These are phyloP conservation scores for Raffaelea albimanens DNA, from an alignment of 2,329 filamentous ascomycete species.

Conservation along the genomic window DNA sequence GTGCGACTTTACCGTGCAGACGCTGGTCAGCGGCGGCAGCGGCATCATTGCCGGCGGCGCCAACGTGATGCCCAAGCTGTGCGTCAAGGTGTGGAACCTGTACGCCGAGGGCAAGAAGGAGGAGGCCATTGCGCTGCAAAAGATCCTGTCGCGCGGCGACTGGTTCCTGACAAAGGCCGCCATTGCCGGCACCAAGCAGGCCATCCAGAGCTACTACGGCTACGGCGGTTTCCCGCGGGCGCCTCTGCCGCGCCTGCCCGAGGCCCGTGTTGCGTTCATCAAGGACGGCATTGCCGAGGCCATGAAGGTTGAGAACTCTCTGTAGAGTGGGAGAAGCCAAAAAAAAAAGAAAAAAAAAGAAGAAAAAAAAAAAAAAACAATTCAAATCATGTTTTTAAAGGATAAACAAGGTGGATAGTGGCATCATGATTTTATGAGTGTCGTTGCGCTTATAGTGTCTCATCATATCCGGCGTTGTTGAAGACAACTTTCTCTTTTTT, in stretches of 20 bases:
- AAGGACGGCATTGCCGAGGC: slow-evolving; percentile 50
- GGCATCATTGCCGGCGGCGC: slow-evolving; percentile 81
- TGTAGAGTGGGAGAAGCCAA: slow-evolving; percentile 20
- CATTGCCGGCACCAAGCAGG: slow-evolving; percentile 78
- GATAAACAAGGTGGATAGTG: too few relatives aligned
- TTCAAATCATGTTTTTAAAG: too few relatives aligned
- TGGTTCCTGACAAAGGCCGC: slow-evolving; percentile 77
- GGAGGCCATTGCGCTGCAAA: slow-evolving; percentile 68
- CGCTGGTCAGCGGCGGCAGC: slow-evolving; percentile 65
- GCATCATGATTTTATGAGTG: neutral
- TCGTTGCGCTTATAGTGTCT: too few relatives aligned
- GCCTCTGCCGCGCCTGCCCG: slow-evolving; percentile 58
- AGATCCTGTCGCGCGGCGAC: slow-evolving; percentile 67
- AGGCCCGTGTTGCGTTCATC: slow-evolving; percentile 43
- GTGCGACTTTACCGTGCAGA: slow-evolving; percentile 80
- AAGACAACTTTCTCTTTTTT: too few relatives aligned
- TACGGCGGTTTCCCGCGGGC: slow-evolving; percentile 70
- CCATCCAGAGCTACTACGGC: slow-evolving; percentile 70
- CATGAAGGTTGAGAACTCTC: slow-evolving; percentile 54
- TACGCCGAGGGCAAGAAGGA: slow-evolving; percentile 63
- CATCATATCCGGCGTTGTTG: too few relatives aligned
- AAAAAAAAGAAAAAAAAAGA: too few relatives aligned
- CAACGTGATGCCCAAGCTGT: slow-evolving; percentile 77
- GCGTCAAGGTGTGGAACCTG: slow-evolving; percentile 68
- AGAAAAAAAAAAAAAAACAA: too few relatives aligned